Evolutionary conservation across 805 yeast species (phyloP), one percentile per base, ranked within the genome.

Genomic region (Scheffersomyces spartinae): DNA sequence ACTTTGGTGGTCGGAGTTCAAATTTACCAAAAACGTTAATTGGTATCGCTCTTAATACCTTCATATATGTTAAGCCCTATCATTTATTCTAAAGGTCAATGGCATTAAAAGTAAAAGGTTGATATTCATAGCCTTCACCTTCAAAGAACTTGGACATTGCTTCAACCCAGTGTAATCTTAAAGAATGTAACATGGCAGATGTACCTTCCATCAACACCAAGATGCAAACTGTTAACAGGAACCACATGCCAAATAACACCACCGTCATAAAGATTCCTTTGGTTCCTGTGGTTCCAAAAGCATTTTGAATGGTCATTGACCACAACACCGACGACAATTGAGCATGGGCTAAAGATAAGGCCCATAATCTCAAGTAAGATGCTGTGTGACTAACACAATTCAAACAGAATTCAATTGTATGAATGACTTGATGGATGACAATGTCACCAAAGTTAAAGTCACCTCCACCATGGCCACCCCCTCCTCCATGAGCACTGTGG

Each of bases 311-410:
- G 1, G 86, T 78, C 86, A 78, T 78, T 18, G 73, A 59, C 84
- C 85, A 78, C 35, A 78, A 55, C 15, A 78, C 86, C 9, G 73
- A 55, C 8, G 84, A 75, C 33, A 78, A 59, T 51, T 78, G 86
- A n/a, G 80, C 80, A 43, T 78, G 86, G 0, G 86, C 86, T 36
- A 78, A 55, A 0, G 85, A 78, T 33, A 78, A 60, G 2, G 86
- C 86, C 86, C 86, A 78, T 31, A 78, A 57, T 50, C 86, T 64
- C 39, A 78, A 59, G 42, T 78, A 78, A 1, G 85, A 78, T 2
- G 86, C 86, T 0, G 86, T 78, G 40, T 78, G 86, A 4, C 82
- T 73, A 17, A 78, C 84, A 58, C 84, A 74, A 47, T 78, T 78
- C 40, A 78, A 62, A 44, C 86, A 78, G 47, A 78, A 78, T 45